Conservation (phyloP, 768 basidiomycete species). For the Rubroboletus pulcherrimus region DNA sequence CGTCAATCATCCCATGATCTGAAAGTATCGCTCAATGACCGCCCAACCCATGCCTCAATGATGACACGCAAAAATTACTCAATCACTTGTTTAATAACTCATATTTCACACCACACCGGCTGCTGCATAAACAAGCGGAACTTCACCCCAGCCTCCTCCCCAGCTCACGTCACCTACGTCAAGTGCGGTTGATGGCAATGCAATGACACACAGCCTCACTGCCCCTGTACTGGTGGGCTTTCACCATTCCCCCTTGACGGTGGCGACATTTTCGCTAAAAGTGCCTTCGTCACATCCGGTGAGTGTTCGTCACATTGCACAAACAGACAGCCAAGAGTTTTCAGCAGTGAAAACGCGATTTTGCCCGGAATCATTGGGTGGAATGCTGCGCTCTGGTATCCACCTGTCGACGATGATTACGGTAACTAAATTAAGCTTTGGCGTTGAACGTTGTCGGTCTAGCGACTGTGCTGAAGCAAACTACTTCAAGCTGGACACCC, state of each 20-base stretch:
- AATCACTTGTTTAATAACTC: neutral
- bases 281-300: neutral
- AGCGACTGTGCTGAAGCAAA: neutral
- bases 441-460: neutral
- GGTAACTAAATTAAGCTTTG: neutral
- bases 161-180: neutral
- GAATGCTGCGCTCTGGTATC: neutral
- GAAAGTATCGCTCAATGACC: neutral
- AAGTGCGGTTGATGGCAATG: conserved; percentile 4
- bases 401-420: neutral
- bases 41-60: neutral
- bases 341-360: neutral
- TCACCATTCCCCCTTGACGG: neutral
- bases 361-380: neutral
- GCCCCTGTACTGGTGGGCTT: neutral
- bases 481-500: neutral
- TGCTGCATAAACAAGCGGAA: neutral
- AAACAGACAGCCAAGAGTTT: neutral
- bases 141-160: neutral
- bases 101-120: neutral
- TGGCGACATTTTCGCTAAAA: neutral
- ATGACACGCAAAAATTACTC: neutral
- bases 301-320: neutral
- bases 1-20: neutral
- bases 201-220: neutral